Conservation (phyloP, 352 stramenopile genomes). For the Discostella stelligera region DNA sequence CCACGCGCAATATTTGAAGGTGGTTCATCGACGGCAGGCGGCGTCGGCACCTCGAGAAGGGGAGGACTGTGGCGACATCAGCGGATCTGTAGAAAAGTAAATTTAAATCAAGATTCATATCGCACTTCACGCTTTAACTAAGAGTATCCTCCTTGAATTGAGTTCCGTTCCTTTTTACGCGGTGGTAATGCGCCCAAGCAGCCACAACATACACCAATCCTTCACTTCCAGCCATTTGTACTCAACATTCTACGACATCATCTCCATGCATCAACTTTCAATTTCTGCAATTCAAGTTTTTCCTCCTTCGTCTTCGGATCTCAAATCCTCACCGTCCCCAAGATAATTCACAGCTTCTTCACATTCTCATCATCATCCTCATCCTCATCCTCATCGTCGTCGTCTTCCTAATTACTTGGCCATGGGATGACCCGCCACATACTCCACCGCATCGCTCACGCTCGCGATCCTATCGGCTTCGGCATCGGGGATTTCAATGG, state of each 20-base stretch:
- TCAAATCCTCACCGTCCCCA: neutral
- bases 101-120: too few species aligned
- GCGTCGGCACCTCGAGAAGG: conserved; percentile 19
- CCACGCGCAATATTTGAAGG: conserved; percentile 82
- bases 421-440: conserved; percentile 97
- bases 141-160: too few species aligned
- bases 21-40: conserved; percentile 55
- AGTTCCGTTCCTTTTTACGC: too few species aligned
- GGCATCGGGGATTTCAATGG: conserved; percentile 99
- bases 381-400: neutral
- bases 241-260: too few species aligned
- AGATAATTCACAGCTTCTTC: neutral
- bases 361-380: neutral
- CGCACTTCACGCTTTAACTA: too few species aligned
- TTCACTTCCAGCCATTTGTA: too few species aligned
- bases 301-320: too few species aligned
- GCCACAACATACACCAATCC: too few species aligned
- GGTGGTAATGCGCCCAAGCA: too few species aligned
- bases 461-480: conserved; percentile 99
- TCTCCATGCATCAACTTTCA: too few species aligned
- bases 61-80: neutral
- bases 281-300: too few species aligned
- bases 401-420: conserved; percentile 87
- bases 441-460: conserved; percentile 96
- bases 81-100: neutral